A percentile compares a stretch with the other conserved stretches of the same genome.
Evolutionary conservation across 1,139 yeast genomes (phyloP).

Genomic region (Saccharomyces hybrid): DNA sequence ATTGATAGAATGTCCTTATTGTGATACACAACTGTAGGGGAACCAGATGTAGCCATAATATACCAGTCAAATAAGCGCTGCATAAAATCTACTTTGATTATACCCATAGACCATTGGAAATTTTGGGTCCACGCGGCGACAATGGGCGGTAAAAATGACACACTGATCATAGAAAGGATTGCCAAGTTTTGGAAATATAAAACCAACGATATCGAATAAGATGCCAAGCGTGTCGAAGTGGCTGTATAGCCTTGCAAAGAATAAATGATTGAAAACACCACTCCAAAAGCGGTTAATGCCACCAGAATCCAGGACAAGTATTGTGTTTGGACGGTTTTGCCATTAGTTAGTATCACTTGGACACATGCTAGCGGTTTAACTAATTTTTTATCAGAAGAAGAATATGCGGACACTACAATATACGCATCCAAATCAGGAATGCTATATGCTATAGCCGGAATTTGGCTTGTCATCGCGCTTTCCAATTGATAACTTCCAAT

Average conservation of each 20-base stretch:
- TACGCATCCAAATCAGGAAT: conserved; percentile 93
- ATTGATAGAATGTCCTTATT: conserved; percentile 53
- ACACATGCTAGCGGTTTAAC: conserved; percentile 73
- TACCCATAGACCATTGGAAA: conserved; percentile 94
- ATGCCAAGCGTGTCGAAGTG: conserved; percentile 94
- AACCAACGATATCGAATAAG: conserved; percentile 86
- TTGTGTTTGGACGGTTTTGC: conserved; percentile 87
- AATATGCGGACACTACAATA: conserved; percentile 64
- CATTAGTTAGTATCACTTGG: conserved; percentile 77
- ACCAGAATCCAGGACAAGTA: conserved; percentile 98
- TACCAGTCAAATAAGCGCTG: conserved; percentile 90
- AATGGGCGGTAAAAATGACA: conserved; percentile 84
- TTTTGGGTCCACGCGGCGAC: conserved; percentile 98
- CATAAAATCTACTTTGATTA: conserved; percentile 71
- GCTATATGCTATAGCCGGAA: conserved; percentile 81
- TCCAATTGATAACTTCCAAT: conserved; percentile 43
- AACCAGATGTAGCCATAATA: conserved; percentile 89
- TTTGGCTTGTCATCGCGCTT: conserved; percentile 38
- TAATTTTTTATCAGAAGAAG: conserved; percentile 35
- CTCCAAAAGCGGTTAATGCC: conserved; percentile 79
- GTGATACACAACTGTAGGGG: conserved; percentile 62
- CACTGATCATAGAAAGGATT: conserved; percentile 93
- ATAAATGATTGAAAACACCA: conserved; percentile 76
- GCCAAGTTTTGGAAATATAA: conserved; percentile 92
- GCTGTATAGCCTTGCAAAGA: conserved; percentile 83